Percentiles rank a stretch among this genome's conserved stretches.
Conservation (phyloP, 2,329 filamentous ascomycete species). For the Aspergillus unguis region DNA sequence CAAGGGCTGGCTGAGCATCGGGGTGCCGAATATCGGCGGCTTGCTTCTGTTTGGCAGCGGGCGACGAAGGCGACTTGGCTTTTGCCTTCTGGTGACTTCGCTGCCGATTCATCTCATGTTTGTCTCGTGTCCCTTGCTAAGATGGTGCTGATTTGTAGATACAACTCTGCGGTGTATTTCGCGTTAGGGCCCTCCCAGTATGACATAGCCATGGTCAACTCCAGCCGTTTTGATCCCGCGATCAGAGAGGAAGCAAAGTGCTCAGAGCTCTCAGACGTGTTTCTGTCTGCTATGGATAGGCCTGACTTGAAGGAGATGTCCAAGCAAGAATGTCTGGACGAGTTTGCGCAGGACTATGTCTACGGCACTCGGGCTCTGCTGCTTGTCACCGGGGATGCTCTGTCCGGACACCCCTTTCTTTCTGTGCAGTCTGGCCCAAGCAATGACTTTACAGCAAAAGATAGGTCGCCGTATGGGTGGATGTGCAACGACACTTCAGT, state of each 20-base stretch:
- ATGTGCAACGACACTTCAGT: not conserved
- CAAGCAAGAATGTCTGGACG: not conserved
- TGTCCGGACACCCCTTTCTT: not conserved
- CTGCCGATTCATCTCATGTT: constrained; percentile 10
- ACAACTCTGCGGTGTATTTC: not conserved
- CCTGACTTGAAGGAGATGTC: not conserved
- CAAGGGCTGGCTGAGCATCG: constrained; percentile 8
- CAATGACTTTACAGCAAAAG: not conserved
- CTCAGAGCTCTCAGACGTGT: not conserved
- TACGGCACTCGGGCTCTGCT: not conserved
- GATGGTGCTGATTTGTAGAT: not conserved
- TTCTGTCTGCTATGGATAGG: not conserved
- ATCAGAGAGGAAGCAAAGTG: not conserved
- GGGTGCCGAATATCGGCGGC: constrained; percentile 1
- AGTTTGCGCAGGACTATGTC: not conserved
- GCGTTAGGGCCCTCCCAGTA: not conserved
- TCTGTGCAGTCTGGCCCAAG: not conserved
- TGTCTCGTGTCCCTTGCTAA: not conserved
- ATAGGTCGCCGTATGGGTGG: not conserved
- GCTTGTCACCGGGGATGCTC: not conserved
- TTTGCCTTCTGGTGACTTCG: not conserved
- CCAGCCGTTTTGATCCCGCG: not conserved
- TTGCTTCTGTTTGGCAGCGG: not conserved
- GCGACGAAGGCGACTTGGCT: not conserved
- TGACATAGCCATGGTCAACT: not conserved